Conservation (phyloP, 164 flowering plant species). For the Tetrastigma voinierianum region DNA sequence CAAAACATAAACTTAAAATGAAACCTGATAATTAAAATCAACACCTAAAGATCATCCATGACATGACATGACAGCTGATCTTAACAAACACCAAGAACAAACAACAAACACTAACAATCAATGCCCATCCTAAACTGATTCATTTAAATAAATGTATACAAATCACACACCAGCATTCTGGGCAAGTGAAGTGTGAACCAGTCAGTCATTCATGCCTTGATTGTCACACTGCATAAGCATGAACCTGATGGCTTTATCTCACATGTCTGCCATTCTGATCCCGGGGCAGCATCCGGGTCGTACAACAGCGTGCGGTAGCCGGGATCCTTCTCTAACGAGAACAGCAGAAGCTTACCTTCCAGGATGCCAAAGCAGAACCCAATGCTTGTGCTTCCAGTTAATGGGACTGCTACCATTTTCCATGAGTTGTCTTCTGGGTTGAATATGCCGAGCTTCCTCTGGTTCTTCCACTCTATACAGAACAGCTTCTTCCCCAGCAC, state of each 20-base stretch:
- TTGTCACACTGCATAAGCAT: constrained; percentile 78
- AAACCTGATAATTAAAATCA: no score
- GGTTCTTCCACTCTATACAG: constrained; percentile 97
- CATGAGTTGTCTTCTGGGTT: constrained; percentile 65
- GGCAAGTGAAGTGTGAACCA: background rate
- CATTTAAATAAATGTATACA: no score
- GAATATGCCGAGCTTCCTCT: constrained; percentile 66
- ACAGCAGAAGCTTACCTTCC: constrained; percentile 72
- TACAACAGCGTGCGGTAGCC: constrained; percentile 49
- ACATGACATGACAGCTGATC: no score
- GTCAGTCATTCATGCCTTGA: constrained; percentile 42
- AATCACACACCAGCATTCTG: background rate
- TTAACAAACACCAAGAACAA: no score
- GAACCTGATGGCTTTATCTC: constrained; percentile 57
- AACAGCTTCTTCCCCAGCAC: constrained; percentile 72
- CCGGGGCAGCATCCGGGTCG: constrained; percentile 77
- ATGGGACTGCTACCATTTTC: constrained; percentile 77
- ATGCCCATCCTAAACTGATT: no score
- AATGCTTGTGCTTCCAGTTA: constrained; percentile 73
- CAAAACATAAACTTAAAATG: no score
- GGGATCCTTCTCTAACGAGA: constrained; percentile 55
- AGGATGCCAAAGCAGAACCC: constrained; percentile 79
- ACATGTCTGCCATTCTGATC: constrained; percentile 76
- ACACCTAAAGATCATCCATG: no score
- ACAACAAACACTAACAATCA: no score